These are phyloP conservation scores for Ceratobasidium sp. DNA, from an alignment of 1,284 basidiomycete species.

Conservation along the genomic window DNA sequence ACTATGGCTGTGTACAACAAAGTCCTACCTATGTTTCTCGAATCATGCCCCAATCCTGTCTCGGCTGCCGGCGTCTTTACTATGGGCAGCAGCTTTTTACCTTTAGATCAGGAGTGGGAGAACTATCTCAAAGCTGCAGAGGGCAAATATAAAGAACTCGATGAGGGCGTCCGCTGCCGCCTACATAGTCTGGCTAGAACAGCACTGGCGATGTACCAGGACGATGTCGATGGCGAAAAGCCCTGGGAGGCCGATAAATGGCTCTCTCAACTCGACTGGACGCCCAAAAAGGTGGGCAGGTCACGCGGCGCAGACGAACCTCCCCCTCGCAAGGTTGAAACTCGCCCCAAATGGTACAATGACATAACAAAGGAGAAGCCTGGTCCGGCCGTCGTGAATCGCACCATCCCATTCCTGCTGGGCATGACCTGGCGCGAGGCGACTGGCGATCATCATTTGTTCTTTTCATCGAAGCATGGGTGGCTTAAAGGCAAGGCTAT, in stretches of 20 bases:
- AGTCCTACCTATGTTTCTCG: slow-evolving; percentile 86
- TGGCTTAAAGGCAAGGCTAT: slow-evolving; percentile 37
- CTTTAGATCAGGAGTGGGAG: slow-evolving; percentile 91
- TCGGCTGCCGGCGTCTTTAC: slow-evolving; percentile 91
- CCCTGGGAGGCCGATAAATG: slow-evolving; percentile 83
- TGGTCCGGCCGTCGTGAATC: slow-evolving; percentile 12
- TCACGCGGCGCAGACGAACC: slow-evolving; percentile 4
- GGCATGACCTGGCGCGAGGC: slow-evolving; percentile 52
- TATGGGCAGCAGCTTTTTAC: slow-evolving; percentile 93
- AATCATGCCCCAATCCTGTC: slow-evolving; percentile 90
- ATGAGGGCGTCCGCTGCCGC: slow-evolving; percentile 75
- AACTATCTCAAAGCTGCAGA: slow-evolving; percentile 84
- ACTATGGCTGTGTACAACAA: slow-evolving; percentile 86
- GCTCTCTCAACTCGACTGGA: slow-evolving; percentile 95
- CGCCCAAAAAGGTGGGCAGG: slow-evolving; percentile 70
- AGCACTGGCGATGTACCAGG: slow-evolving; percentile 56
- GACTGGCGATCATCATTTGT: slow-evolving; percentile 30
- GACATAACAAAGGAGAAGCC: slow-evolving; percentile 15
- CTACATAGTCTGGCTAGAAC: slow-evolving; percentile 76
- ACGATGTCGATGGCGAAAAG: slow-evolving; percentile 48
- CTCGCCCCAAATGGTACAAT: slow-evolving; percentile 25
- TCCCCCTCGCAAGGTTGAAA: background rate
- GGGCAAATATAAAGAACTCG: slow-evolving; percentile 77
- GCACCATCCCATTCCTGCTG: slow-evolving; percentile 44
- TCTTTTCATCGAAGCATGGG: slow-evolving; percentile 8